Conservation (phyloP, 768 basidiomycete species). For the Calocera viscosa region DNA sequence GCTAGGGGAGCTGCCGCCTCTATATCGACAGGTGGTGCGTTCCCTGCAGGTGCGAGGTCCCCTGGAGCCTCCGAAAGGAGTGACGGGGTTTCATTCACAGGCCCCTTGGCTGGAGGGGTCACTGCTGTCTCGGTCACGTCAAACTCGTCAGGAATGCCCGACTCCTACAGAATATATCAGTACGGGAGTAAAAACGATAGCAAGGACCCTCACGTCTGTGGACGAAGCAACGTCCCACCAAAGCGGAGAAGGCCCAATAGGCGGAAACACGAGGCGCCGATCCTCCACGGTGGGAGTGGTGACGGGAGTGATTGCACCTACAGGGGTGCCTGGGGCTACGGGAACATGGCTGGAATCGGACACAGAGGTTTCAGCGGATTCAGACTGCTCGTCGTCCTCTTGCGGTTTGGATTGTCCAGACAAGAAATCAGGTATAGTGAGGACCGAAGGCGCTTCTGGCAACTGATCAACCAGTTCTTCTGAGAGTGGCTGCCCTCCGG, state of each 20-base stretch:
- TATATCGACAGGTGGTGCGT: not conserved
- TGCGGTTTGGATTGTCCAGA: not conserved
- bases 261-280: not conserved
- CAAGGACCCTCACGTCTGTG: too few relatives aligned
- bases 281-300: not conserved
- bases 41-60: not conserved
- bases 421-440: not conserved
- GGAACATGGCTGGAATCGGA: not conserved
- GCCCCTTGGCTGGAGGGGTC: not conserved
- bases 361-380: not conserved
- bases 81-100: not conserved
- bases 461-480: not conserved
- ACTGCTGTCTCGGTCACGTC: not conserved
- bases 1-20: not conserved
- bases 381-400: not conserved
- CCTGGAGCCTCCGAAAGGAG: not conserved
- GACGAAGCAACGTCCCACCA: not conserved
- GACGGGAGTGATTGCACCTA: not conserved
- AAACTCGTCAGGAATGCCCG: not conserved
- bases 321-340: not conserved
- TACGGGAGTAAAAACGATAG: not conserved
- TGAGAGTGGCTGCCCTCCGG: not conserved
- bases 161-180: not conserved
- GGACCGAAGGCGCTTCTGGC: not conserved
- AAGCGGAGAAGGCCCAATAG: not conserved